Conservation (phyloP, 2,329 filamentous ascomycete species). For the Phaeophleospora eucalypticola region DNA sequence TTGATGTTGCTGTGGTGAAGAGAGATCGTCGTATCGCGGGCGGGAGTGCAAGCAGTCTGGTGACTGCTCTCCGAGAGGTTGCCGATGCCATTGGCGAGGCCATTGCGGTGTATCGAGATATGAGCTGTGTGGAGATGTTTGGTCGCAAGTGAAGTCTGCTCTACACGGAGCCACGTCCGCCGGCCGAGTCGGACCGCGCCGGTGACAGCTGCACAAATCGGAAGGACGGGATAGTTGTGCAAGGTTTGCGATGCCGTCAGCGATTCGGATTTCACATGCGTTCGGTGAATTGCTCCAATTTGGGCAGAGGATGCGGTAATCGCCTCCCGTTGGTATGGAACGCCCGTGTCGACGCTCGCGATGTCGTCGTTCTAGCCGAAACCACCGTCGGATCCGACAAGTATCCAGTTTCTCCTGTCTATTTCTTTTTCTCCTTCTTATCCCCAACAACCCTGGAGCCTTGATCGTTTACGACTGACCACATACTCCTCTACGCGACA, state of each 20-base stretch:
- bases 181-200: neutral
- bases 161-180: constrained; percentile 1
- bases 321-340: no score
- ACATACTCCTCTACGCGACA: neutral
- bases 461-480: neutral
- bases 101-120: constrained; percentile 7
- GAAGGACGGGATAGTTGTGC: neutral
- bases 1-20: constrained; percentile 20
- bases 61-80: constrained; percentile 8
- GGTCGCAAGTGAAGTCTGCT: neutral
- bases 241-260: neutral
- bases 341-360: no score
- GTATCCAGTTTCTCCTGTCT: no score
- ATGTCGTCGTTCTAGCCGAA: no score
- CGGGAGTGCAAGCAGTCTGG: constrained; percentile 25
- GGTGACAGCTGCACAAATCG: neutral
- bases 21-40: constrained; percentile 25
- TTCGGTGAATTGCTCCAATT: neutral
- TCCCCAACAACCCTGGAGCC: no score
- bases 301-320: neutral
- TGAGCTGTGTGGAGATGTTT: no score
- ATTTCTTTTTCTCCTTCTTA: no score
- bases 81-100: constrained; percentile 6
- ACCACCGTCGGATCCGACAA: no score
- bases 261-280: neutral